Conservation (phyloP, 495 filamentous ascomycete species). For the Tuber borchii region DNA sequence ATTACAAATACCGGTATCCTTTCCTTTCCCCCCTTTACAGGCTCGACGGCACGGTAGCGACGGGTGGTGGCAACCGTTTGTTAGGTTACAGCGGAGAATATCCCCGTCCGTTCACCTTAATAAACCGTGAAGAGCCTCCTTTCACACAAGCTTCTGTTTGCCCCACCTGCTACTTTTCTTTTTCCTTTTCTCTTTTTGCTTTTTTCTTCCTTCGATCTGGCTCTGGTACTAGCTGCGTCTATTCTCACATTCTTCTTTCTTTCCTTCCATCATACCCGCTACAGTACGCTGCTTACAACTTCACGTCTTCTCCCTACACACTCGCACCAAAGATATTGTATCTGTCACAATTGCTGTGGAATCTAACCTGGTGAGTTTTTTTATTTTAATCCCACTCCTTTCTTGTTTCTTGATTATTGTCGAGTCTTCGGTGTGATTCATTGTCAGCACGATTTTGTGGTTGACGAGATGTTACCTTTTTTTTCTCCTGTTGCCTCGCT, state of each 20-base stretch:
- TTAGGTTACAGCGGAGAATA: neutral
- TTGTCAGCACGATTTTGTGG: neutral
- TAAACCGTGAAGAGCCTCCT: neutral
- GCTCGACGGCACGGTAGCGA: neutral
- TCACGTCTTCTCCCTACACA: neutral
- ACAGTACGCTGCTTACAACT: neutral
- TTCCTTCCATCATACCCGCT: constrained; percentile 1
- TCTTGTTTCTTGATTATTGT: neutral
- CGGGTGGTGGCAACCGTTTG: neutral
- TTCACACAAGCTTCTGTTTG: neutral
- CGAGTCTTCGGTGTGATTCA: neutral
- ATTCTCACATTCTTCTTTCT: neutral
- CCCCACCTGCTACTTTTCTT: neutral
- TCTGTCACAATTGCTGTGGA: neutral
- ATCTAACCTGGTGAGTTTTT: neutral
- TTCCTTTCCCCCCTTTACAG: neutral
- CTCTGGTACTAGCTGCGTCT: neutral
- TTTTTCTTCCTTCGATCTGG: neutral
- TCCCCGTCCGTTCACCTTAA: neutral
- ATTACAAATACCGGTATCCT: neutral
- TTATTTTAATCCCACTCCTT: neutral
- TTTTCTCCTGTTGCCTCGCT: neutral
- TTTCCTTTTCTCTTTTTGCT: neutral
- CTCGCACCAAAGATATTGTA: neutral
- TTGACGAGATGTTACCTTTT: neutral